These are phyloP conservation scores for Pelargonium fulgidum DNA, from an alignment of 441 rosid genomes.

Conservation along the genomic window DNA sequence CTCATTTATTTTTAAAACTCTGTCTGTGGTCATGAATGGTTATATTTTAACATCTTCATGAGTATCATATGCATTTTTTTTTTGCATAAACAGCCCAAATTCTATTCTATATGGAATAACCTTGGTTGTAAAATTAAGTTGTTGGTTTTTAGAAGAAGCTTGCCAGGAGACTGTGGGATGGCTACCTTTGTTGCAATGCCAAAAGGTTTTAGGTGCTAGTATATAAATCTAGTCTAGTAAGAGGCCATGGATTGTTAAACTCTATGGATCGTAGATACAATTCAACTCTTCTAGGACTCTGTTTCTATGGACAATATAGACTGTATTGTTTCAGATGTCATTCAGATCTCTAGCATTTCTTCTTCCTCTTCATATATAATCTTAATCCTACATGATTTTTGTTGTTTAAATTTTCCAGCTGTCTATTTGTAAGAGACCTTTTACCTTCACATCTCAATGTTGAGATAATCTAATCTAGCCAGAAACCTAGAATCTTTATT, in stretches of 20 bases:
- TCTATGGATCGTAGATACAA: no score
- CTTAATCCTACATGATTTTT: no score
- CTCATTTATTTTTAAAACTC: no score
- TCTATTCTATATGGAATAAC: no score
- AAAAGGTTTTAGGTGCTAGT: neutral
- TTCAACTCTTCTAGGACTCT: neutral
- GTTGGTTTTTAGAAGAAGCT: neutral
- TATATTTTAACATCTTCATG: neutral
- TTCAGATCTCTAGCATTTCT: neutral
- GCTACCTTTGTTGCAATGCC: neutral
- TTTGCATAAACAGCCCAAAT: neutral
- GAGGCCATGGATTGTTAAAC: no score
- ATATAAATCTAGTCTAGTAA: neutral
- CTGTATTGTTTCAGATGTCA: neutral
- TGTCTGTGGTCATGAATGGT: neutral
- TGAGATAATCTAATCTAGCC: neutral
- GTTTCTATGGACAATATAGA: neutral
- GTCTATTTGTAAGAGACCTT: no score
- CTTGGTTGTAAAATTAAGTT: neutral
- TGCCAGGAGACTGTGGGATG: neutral
- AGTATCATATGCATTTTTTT: neutral
- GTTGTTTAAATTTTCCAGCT: no score
- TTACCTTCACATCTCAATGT: neutral
- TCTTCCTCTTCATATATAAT: neutral
- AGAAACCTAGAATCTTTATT: neutral